These are phyloP conservation scores for Beauveria asiatica DNA, from an alignment of 2,329 filamentous ascomycete genomes.

Conservation along the genomic window DNA sequence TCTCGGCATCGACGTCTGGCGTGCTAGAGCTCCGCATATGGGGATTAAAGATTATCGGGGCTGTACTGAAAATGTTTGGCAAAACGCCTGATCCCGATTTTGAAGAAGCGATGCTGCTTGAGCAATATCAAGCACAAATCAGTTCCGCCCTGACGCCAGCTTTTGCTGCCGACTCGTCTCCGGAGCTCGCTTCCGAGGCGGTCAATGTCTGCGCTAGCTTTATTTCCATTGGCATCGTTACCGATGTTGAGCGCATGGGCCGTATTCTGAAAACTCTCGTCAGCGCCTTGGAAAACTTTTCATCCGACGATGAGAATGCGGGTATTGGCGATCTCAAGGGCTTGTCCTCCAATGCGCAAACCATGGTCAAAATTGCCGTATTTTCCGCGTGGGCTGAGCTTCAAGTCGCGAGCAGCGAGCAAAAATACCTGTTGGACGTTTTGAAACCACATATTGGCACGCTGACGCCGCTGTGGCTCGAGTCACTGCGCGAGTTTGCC, in stretches of 20 bases:
- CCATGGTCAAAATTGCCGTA: slow-evolving; percentile 97
- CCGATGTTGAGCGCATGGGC: slow-evolving; percentile 96
- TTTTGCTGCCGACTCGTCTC: slow-evolving; percentile 91
- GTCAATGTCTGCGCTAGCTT: slow-evolving; percentile 98
- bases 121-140: slow-evolving; percentile 98
- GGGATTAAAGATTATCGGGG: slow-evolving; percentile 88
- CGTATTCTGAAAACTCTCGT: slow-evolving; percentile 92
- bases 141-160: slow-evolving; percentile 92
- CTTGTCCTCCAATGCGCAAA: slow-evolving; percentile 88
- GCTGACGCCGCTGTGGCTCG: slow-evolving; percentile 87
- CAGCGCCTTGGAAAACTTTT: slow-evolving; percentile 85
- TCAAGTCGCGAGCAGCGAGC: slow-evolving; percentile 89
- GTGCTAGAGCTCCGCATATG: slow-evolving; percentile 85
- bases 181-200: slow-evolving; percentile 89
- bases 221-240: slow-evolving; percentile 94
- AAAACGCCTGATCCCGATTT: slow-evolving; percentile 95
- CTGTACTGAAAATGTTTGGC: slow-evolving; percentile 90
- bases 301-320: slow-evolving; percentile 68
- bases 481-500: slow-evolving; percentile 88
- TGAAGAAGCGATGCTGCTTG: slow-evolving; percentile 88
- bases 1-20: slow-evolving; percentile 90
- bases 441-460: slow-evolving; percentile 83
- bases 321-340: slow-evolving; percentile 89
- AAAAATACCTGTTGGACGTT: slow-evolving; percentile 80
- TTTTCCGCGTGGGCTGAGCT: slow-evolving; percentile 96